Base-by-base conservation (phyloP, 495 filamentous ascomycete species). In the Podospora sp. region DNA sequence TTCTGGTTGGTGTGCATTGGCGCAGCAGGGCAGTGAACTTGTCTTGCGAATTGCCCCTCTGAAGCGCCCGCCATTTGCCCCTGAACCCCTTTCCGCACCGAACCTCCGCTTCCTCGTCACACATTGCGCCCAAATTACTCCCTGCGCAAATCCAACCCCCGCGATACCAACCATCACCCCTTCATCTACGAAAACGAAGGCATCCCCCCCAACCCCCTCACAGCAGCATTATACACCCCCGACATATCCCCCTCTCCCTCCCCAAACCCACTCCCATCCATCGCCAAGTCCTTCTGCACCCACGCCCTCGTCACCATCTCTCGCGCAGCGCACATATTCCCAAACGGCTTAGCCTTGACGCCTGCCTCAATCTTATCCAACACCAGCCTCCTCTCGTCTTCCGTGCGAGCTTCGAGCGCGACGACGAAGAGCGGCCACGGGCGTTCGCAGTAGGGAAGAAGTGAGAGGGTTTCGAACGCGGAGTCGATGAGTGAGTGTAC, bases 351-450 rank as follows among this genome's bases (percentile, higher is more conserved):
- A 20, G 21, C 27, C 9, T 11, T 14, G 20, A 33, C 6, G 16
- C 55, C 25, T 1, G 55, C 25, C 11, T 35, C 40, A n/a, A 66
- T 27, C 18, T 51, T 40, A 22, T 66, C 56, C 0, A 60, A 12
- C 25, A 66, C 20, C 12, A 36, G 5, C 56, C 40, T n/a, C 56
- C 65, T 51, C 57, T 66, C 65, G 2, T 60, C 57, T 0, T 66
- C 65, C 0, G 35, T 60, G 3, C 65, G 40, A 4, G 65, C 65
- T 57, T 66, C 65, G 16, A 66, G 49, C 0, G 56, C 65, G 2
- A 66, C n/a, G 26, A 66, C 56, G 51, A 66, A 66, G 8, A 66
- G 9, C 0, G 65, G 65, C 46, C 57, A 66, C 0, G 65, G 56
- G 8, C 65, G 26, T 53, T 60, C 65, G 20, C 65, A 60, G 20